phyloP scores from a whole-genome alignment of 2,329 filamentous ascomycete species.

The Colletotrichum sp. region DNA sequence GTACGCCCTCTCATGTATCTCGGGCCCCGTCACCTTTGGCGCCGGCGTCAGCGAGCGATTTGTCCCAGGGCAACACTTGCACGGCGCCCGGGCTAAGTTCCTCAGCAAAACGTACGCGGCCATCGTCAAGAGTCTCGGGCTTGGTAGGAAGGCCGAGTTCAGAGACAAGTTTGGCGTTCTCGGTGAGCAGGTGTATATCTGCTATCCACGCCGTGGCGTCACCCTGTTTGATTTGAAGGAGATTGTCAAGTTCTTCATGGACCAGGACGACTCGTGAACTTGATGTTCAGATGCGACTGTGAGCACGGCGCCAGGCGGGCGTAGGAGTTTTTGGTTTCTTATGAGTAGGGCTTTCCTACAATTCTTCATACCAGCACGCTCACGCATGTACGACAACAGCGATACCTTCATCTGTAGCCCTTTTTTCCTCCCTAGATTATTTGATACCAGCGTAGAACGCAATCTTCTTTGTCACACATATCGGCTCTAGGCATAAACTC shows the following conservation, averaged over 20 bases:
- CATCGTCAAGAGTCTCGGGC: conserved; percentile 80
- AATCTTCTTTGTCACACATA: neutral
- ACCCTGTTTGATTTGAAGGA: conserved; percentile 82
- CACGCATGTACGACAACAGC: neutral
- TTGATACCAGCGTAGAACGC: conserved; percentile 12
- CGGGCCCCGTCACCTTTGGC: conserved; percentile 78
- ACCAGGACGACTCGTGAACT: conserved; percentile 43
- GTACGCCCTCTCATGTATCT: conserved; percentile 62
- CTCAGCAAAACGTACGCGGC: conserved; percentile 83
- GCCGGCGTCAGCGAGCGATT: conserved; percentile 79
- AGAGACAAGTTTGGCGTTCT: conserved; percentile 86
- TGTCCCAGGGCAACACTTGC: conserved; percentile 80
- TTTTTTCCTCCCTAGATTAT: neutral
- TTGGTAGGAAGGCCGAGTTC: conserved; percentile 88
- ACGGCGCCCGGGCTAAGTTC: conserved; percentile 80
- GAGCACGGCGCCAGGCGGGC: neutral
- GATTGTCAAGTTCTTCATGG: conserved; percentile 90
- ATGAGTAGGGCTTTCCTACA: neutral
- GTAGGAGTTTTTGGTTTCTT: neutral
- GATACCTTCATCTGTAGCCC: neutral
- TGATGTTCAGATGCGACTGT: too few relatives aligned
- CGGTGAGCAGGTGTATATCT: conserved; percentile 87
- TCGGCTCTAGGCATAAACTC: neutral
- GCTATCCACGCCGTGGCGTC: conserved; percentile 85
- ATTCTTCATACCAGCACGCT: neutral